Evolutionary conservation across 208 protist species (phyloP).

Genomic region (Wallacemonas sp.): DNA sequence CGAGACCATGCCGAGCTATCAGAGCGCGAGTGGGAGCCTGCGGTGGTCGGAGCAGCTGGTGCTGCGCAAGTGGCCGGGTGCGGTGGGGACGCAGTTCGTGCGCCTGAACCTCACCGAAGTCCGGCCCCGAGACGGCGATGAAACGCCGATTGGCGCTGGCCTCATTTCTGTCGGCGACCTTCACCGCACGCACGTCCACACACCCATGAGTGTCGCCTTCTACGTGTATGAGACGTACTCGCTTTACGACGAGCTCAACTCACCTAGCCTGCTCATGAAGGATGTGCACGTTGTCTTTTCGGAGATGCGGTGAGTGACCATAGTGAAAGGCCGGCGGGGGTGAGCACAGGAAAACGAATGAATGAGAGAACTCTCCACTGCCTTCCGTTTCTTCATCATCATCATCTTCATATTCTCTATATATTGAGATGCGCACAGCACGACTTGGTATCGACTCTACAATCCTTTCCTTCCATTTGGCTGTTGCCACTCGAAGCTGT

Average conservation of each 20-base stretch:
- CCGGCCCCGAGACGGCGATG: slow-evolving; percentile 73
- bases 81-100: slow-evolving; percentile 75
- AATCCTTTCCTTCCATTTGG: too few species aligned
- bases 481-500: too few species aligned
- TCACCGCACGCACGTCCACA: slow-evolving; percentile 54
- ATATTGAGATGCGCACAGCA: too few species aligned
- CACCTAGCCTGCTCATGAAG: slow-evolving; percentile 83
- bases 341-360: too few species aligned
- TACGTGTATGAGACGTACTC: slow-evolving; percentile 92
- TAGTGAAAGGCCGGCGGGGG: too few species aligned
- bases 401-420: too few species aligned
- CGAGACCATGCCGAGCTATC: slow-evolving; percentile 84
- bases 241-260: slow-evolving; percentile 84
- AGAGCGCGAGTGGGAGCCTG: slow-evolving; percentile 83
- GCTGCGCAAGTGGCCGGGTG: slow-evolving; percentile 86
- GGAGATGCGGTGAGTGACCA: slow-evolving; percentile 35
- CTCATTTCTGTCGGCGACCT: slow-evolving; percentile 79
- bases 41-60: slow-evolving; percentile 83
- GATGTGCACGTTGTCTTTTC: slow-evolving; percentile 81
- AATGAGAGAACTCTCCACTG: too few species aligned
- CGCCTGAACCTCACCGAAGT: slow-evolving; percentile 91
- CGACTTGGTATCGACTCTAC: too few species aligned
- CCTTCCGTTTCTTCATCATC: too few species aligned
- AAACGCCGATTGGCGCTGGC: slow-evolving; percentile 82
- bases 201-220: slow-evolving; percentile 78